Evolutionary conservation across 148 eudicot genomes (phyloP), one percentile per base, ranked within the genome.

Genomic region (Silene uniflora): DNA sequence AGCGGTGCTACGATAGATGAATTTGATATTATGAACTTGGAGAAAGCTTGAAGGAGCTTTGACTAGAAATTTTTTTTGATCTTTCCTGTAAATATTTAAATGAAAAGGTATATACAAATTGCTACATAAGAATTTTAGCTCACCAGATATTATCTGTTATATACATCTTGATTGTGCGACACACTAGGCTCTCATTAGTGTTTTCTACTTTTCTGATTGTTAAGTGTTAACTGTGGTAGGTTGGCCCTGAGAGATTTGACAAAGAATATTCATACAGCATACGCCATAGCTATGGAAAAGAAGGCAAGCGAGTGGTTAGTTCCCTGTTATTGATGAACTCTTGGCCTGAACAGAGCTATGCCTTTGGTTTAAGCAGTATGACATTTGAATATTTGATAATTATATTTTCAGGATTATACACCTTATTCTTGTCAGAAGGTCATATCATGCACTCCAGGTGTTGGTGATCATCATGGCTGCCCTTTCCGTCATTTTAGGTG

Each of bases 401-500:
- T 39, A 76, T 64, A 66, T 69, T 78, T 84, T 76, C 85, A 91
- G 97, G 97, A 89, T 78, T 91, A 89, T 71, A 88, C 97, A 23
- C 93, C 97, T 72, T 91, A 85, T 81, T 91, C 97, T 42, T 91
- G 97, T 80, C 93, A 91, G 77, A 91, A 89, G 77, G 69, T 91
- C 76, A 91, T 91, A 81, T 84, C 86, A 58, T 81, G 84, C 70
- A 87, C 91, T 64, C 98, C 98, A 17, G 88, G 98, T 77, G 95
- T 88, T 77, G 99, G 99, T 66, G 99, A 96, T 86, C 93, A 91
- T 75, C 99, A 96, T 82, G 99, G 99, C 52, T 96, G 99, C 69
- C 99, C 99, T 16, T 96, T 87, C 84, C 97, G 98, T n/a, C 98
- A 96, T 84, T 96, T 96, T 90, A 96, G 97, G 99, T 96, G 35